Percentiles rank a stretch among this genome's conserved stretches.
phyloP scores from a whole-genome alignment of 2,329 filamentous ascomycete genomes.

The Fusarium mundagurra region DNA sequence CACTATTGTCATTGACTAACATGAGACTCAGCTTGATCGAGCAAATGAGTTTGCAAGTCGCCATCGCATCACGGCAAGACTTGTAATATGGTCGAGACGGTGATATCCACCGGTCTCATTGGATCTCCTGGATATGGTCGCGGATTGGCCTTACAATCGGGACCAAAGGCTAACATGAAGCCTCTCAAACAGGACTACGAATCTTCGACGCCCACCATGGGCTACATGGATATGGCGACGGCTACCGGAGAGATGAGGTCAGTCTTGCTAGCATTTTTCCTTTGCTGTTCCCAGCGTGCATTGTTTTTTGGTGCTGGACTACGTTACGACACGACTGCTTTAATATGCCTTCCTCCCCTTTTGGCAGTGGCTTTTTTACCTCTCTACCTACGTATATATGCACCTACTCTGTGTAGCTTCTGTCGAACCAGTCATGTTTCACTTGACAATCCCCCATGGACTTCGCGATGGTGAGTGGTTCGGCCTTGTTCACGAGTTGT shows the following conservation, averaged over 20 bases:
- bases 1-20: slow-evolving; percentile 11
- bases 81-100: background rate
- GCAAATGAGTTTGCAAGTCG: background rate
- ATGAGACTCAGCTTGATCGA: background rate
- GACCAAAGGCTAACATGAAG: slow-evolving; percentile 33
- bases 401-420: background rate
- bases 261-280: slow-evolving; percentile 46
- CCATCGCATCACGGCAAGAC: background rate
- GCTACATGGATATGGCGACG: slow-evolving; percentile 63
- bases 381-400: background rate
- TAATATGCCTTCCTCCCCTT: background rate
- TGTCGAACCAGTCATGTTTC: background rate
- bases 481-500: slow-evolving; percentile 30
- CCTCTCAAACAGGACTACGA: slow-evolving; percentile 62
- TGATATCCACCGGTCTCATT: slow-evolving; percentile 4
- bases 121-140: background rate
- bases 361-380: background rate
- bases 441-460: background rate
- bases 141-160: slow-evolving; percentile 7
- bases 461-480: slow-evolving; percentile 14
- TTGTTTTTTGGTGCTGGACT: background rate
- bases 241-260: slow-evolving; percentile 65
- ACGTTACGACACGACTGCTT: background rate
- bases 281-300: slow-evolving; percentile 7
- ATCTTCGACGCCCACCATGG: slow-evolving; percentile 62